Conservation (phyloP, 2,329 filamentous ascomycete genomes). For the Decorospora gaudefroyi region DNA sequence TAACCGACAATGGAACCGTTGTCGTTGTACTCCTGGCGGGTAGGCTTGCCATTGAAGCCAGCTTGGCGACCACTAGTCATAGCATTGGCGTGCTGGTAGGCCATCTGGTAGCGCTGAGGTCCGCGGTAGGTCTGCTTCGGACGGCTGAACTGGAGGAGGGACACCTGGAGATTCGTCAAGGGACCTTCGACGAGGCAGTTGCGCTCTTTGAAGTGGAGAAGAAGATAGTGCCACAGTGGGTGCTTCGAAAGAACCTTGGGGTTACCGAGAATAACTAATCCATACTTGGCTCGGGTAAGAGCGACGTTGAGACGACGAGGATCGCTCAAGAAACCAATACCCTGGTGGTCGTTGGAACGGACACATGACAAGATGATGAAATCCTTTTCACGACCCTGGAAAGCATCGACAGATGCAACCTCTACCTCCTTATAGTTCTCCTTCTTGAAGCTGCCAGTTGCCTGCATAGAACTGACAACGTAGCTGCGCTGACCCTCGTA, state of each 20-base stretch:
- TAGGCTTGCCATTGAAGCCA: slow-evolving; percentile 55
- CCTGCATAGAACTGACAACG: slow-evolving; percentile 99
- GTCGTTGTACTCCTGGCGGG: slow-evolving; percentile 65
- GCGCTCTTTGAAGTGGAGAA: slow-evolving; percentile 94
- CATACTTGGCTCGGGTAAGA: slow-evolving; percentile 94
- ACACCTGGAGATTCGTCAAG: slow-evolving; percentile 92
- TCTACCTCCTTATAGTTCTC: slow-evolving; percentile 98
- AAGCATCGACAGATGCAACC: slow-evolving; percentile 96
- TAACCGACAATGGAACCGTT: slow-evolving; percentile 90
- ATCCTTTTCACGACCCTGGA: slow-evolving; percentile 98
- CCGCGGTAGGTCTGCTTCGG: slow-evolving; percentile 91
- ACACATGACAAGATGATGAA: slow-evolving; percentile 98
- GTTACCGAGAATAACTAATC: slow-evolving; percentile 93
- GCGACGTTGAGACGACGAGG: slow-evolving; percentile 97
- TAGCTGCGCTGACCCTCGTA: slow-evolving; percentile 99
- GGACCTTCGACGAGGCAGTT: slow-evolving; percentile 96
- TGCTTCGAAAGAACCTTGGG: slow-evolving; percentile 98
- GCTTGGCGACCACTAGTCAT: slow-evolving; percentile 55
- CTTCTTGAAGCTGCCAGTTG: slow-evolving; percentile 95
- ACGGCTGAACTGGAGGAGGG: slow-evolving; percentile 89
- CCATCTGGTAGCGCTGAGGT: slow-evolving; percentile 83
- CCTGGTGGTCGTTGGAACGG: slow-evolving; percentile 97
- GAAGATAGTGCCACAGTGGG: slow-evolving; percentile 92
- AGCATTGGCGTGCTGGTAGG: slow-evolving; percentile 69
- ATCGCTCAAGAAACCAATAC: slow-evolving; percentile 97